These are phyloP conservation scores for Sugiyamaella paludigena DNA, from an alignment of 1,139 yeast species.

Conservation along the genomic window DNA sequence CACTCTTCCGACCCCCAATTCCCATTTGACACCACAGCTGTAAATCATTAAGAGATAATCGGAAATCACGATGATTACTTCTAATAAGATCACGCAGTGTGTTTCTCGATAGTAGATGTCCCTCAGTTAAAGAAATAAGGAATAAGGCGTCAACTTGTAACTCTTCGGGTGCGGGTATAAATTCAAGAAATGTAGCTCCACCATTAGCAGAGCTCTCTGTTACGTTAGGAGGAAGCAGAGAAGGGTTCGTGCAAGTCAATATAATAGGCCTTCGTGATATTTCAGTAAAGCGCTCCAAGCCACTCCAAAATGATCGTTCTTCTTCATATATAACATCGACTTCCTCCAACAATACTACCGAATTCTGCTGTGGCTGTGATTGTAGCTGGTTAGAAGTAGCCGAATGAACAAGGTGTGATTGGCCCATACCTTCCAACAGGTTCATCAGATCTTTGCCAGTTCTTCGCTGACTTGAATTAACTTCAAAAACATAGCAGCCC, in stretches of 20 bases:
- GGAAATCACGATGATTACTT: constrained; percentile 47
- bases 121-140: constrained; percentile 39
- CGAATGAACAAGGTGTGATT: constrained; percentile 76
- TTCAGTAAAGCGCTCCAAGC: constrained; percentile 60
- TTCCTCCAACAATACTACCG: constrained; percentile 78
- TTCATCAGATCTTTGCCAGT: constrained; percentile 68
- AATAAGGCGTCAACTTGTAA: constrained; percentile 38
- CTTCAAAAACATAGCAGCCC: constrained; percentile 75
- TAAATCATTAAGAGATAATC: constrained; percentile 53
- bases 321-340: constrained; percentile 79
- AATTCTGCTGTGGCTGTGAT: constrained; percentile 47
- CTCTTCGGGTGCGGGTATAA: constrained; percentile 29
- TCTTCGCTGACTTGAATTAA: constrained; percentile 70
- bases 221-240: constrained; percentile 54
- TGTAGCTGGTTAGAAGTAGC: constrained; percentile 22
- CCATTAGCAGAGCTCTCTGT: constrained; percentile 15
- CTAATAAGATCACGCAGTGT: constrained; percentile 41
- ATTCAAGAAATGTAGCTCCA: constrained; percentile 31
- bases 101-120: constrained; percentile 38
- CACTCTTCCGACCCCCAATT: constrained; percentile 34
- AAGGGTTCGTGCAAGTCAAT: constrained; percentile 62
- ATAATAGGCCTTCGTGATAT: constrained; percentile 78
- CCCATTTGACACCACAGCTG: constrained; percentile 57
- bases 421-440: constrained; percentile 72
- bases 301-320: constrained; percentile 78